Percentiles rank a stretch among this genome's conserved stretches.
phyloP scores from a whole-genome alignment of 805 yeast species.

The Candida schatavii region DNA sequence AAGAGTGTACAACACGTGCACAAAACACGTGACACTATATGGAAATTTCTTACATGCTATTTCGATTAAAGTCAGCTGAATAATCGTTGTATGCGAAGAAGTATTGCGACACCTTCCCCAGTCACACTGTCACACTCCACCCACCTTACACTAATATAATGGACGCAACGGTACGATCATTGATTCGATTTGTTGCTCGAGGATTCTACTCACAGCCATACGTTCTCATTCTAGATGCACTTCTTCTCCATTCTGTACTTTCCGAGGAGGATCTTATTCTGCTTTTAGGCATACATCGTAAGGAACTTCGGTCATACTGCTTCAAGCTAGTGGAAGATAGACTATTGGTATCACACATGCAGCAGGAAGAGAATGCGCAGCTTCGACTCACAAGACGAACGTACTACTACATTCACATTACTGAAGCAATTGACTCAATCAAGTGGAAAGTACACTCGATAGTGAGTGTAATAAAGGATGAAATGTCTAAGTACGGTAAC shows the following conservation, averaged over 20 bases:
- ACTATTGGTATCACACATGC: constrained; percentile 65
- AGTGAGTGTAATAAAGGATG: constrained; percentile 75
- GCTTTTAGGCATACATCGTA: constrained; percentile 78
- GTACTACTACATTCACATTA: constrained; percentile 81
- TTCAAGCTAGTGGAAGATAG: constrained; percentile 83
- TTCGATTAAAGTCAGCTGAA: no score
- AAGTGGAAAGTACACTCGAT: constrained; percentile 94
- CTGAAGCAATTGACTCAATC: constrained; percentile 92
- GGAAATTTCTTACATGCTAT: no score
- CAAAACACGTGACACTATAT: no score
- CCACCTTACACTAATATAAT: no score
- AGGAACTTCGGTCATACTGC: constrained; percentile 80
- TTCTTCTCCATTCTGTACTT: constrained; percentile 81
- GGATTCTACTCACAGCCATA: constrained; percentile 87
- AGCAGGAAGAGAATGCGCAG: constrained; percentile 54
- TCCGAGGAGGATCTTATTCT: constrained; percentile 88
- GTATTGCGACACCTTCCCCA: no score
- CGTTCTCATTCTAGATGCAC: constrained; percentile 81
- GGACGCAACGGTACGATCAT: constrained; percentile 46
- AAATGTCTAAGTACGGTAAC: constrained; percentile 77
- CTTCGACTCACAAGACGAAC: constrained; percentile 69
- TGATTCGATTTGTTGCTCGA: constrained; percentile 76
- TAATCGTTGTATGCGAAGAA: no score
- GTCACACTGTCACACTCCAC: no score
- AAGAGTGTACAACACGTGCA: no score